Percentiles rank a stretch among this genome's conserved stretches.
These are phyloP conservation scores for Gossypium raimondii DNA, from an alignment of 345 rosid species.

Conservation along the genomic window DNA sequence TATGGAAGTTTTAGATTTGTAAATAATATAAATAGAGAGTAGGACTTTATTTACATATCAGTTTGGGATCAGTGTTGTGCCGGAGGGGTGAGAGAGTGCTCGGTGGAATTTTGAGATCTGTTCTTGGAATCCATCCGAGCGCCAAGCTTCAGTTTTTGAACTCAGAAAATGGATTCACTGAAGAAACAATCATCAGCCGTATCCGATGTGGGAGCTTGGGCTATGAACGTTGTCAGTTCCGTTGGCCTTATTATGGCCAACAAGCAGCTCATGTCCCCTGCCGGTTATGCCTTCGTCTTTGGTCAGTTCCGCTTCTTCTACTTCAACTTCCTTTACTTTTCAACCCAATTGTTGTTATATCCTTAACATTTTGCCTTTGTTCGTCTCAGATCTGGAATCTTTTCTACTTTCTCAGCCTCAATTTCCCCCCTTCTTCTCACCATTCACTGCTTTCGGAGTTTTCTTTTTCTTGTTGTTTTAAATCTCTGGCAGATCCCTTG, in stretches of 20 bases:
- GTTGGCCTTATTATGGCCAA: slow-evolving; percentile 24
- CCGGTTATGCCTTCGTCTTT: slow-evolving; percentile 13
- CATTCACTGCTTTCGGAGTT: not conserved
- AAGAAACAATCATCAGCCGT: slow-evolving; percentile 16
- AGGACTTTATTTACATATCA: not conserved
- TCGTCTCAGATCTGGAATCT: slow-evolving; percentile 11
- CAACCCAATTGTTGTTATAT: not conserved
- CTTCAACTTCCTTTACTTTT: not conserved
- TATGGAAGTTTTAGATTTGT: too few species aligned
- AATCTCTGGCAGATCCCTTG: not conserved
- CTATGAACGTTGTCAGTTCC: slow-evolving; percentile 21
- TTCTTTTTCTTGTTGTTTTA: not conserved
- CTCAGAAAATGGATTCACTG: slow-evolving; percentile 7
- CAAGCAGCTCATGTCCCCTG: slow-evolving; percentile 25
- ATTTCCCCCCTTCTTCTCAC: not conserved
- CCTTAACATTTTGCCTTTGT: not conserved
- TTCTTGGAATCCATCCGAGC: slow-evolving; percentile 12
- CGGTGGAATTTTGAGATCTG: slow-evolving; percentile 7
- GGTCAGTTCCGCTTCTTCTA: not conserved
- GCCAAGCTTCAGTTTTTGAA: not conserved
- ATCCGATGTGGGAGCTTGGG: slow-evolving; percentile 24
- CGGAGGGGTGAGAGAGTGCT: not conserved
- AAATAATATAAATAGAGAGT: too few species aligned
- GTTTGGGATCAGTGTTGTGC: not conserved
- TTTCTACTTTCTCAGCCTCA: not conserved